Conservation (phyloP, 352 stramenopile species). For the Thraustotheca clavata region DNA sequence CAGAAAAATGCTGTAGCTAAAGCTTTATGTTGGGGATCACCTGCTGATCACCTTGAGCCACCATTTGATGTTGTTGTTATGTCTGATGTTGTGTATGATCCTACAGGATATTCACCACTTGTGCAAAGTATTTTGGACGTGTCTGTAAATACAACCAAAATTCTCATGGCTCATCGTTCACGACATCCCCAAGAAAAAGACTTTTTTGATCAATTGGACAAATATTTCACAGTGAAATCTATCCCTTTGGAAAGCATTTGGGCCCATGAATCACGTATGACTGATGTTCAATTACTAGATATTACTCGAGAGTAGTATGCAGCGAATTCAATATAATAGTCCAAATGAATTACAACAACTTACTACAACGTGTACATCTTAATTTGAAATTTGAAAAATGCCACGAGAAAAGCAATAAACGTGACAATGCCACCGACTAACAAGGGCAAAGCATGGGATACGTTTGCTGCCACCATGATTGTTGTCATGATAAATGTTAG, state of each 20-base stretch:
- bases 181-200: constrained; percentile 73
- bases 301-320: background rate
- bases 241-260: constrained; percentile 10
- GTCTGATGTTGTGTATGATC: constrained; percentile 78
- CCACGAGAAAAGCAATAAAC: constrained; percentile 46
- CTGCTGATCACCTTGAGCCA: constrained; percentile 28
- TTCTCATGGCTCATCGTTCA: constrained; percentile 71
- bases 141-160: constrained; percentile 30
- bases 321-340: background rate
- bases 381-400: constrained; percentile 43
- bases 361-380: constrained; percentile 71
- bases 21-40: constrained; percentile 50
- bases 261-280: constrained; percentile 17
- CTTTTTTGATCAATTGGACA: constrained; percentile 57
- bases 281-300: constrained; percentile 14
- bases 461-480: background rate
- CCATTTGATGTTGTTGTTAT: constrained; percentile 57
- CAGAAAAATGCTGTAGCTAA: constrained; percentile 21
- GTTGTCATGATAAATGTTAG: constrained; percentile 39
- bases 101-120: constrained; percentile 44
- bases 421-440: constrained; percentile 59
- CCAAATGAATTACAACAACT: background rate
- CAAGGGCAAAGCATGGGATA: constrained; percentile 26
- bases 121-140: constrained; percentile 46
- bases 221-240: background rate